These are phyloP conservation scores for Lachancea thermotolerans DNA, from an alignment of 805 yeast genomes.

Conservation along the genomic window DNA sequence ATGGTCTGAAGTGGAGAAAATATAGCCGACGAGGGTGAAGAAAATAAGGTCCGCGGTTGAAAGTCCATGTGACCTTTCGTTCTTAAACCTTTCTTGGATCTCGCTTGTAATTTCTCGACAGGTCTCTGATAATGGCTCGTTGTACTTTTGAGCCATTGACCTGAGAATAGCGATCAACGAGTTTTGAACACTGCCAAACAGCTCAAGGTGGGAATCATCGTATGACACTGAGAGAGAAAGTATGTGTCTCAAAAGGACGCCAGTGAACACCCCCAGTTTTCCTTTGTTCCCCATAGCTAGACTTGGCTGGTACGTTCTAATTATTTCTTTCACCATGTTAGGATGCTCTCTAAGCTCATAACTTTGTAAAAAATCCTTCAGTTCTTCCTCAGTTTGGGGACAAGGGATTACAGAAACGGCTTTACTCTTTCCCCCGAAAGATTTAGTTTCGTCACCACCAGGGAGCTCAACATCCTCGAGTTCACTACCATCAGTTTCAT, in stretches of 20 bases:
- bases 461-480: slow-evolving; percentile 36
- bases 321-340: slow-evolving; percentile 45
- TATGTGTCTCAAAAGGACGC: slow-evolving; percentile 56
- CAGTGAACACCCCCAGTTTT: slow-evolving; percentile 55
- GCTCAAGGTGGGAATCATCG: slow-evolving; percentile 30
- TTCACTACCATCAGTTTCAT: slow-evolving; percentile 32
- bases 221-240: slow-evolving; percentile 41
- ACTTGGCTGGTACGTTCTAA: slow-evolving; percentile 64
- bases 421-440: slow-evolving; percentile 10
- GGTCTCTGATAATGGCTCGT: slow-evolving; percentile 52
- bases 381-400: slow-evolving; percentile 43
- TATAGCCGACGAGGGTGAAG: slow-evolving; percentile 62
- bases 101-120: slow-evolving; percentile 50
- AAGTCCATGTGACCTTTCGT: slow-evolving; percentile 33
- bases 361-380: slow-evolving; percentile 32
- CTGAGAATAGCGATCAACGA: slow-evolving; percentile 43
- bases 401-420: slow-evolving; percentile 33
- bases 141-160: slow-evolving; percentile 57
- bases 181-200: slow-evolving; percentile 35
- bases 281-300: slow-evolving; percentile 78
- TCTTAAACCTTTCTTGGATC: slow-evolving; percentile 48
- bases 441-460: slow-evolving; percentile 27
- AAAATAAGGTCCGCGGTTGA: slow-evolving; percentile 52
- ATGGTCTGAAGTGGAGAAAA: slow-evolving; percentile 93
- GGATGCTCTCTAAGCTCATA: slow-evolving; percentile 39